These are phyloP conservation scores for Knoxia roxburghii DNA, from an alignment of 257 asterid genomes.

Conservation along the genomic window DNA sequence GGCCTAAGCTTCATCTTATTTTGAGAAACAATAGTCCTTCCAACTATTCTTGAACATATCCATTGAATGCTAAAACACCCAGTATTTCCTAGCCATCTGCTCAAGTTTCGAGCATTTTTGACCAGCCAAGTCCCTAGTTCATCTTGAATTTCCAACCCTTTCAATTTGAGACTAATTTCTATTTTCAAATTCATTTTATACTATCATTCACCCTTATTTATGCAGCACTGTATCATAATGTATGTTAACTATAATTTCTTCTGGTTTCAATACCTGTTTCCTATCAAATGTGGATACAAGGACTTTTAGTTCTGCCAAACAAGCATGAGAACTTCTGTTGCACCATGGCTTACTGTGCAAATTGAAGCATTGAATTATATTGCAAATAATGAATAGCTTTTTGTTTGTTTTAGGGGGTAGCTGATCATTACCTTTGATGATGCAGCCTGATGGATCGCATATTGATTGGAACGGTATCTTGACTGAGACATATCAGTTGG, in stretches of 20 bases:
- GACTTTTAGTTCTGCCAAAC: no score
- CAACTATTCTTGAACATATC: no score
- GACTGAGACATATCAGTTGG: neutral
- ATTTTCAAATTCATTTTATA: neutral
- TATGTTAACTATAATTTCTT: no score
- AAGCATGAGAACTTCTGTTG: no score
- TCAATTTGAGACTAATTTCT: neutral
- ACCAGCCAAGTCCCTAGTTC: neutral
- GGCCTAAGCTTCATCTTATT: no score
- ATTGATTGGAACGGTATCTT: constrained; percentile 6
- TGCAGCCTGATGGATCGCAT: constrained; percentile 10
- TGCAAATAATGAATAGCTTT: neutral
- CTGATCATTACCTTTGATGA: neutral
- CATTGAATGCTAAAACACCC: no score
- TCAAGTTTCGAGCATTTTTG: neutral
- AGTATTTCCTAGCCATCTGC: neutral
- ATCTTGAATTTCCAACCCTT: neutral
- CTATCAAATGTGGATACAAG: no score
- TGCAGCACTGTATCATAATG: no score
- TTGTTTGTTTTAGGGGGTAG: neutral
- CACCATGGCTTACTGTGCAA: no score
- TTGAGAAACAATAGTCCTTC: no score
- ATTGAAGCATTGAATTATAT: neutral
- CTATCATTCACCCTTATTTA: no score
- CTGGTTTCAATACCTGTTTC: no score